Evolutionary conservation across 23 red algal species (phyloP), one percentile per base, ranked within the genome.

Genomic region (Gracilaria caudata): DNA sequence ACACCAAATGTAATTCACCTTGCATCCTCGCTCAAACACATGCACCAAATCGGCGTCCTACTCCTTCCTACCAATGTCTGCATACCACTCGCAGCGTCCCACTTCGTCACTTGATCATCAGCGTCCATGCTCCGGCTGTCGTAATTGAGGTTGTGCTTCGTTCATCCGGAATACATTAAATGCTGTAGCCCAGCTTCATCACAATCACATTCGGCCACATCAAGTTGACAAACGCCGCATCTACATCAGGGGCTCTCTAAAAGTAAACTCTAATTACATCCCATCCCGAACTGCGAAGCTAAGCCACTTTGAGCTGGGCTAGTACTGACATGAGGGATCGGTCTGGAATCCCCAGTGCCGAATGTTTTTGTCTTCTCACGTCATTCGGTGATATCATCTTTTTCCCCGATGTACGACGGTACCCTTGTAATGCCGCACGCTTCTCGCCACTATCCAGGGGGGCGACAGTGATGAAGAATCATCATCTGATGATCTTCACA

Each of bases 281-380:
- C 74, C 74, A 79, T 79, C 74, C 74, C 74, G 74, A 79, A 79
- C 74, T 79, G 40, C 40, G 74, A 79, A 79, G 74, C 46, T 54
- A 79, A 79, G 74, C 33, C 74, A 26, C 74, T 79, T 79, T 46
- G 46, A 46, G 74, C 74, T 21, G 74, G 74, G 74, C 74, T 79
- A 79, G 74, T 79, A 79, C 74, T 79, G 74, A 79, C 36, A 46
- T 79, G 74, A 56, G 74, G 74, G 74, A 79, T 79, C 74, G 44
- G 36, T 79, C 74, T 38, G 74, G 74, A 79, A 79, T 79, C 74
- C 74, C 74, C 74, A 21, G 74, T 79, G 74, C 74, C 24, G 74
- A 79, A 79, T 56, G 74, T 79, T 79, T 79, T 76, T n/a, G n/a
- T n/a, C n/a, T n/a, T n/a, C n/a, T n/a, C n/a, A n/a, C n/a, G n/a